Conservation (phyloP, 305 asterid genomes). For the Plantago rigida region DNA sequence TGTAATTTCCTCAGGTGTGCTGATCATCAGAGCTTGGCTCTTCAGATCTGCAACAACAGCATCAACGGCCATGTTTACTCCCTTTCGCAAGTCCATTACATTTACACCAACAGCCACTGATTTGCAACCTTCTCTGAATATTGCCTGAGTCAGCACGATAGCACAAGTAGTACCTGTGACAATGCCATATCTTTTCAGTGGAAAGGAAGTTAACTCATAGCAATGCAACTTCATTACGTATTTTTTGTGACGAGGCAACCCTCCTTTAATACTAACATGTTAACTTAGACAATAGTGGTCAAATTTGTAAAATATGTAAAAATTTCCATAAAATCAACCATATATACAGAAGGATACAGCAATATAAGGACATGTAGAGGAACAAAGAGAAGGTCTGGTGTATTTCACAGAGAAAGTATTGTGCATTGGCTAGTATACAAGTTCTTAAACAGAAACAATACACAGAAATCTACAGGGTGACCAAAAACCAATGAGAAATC, state of each 20-base stretch:
- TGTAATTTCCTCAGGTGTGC: constrained; percentile 84
- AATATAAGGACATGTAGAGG: background rate
- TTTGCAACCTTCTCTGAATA: constrained; percentile 82
- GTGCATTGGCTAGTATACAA: constrained; percentile 6
- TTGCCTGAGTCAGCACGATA: constrained; percentile 76
- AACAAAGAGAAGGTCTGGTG: background rate
- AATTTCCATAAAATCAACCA: background rate
- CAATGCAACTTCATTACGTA: constrained; percentile 10
- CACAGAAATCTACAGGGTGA: too few species aligned
- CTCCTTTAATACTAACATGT: constrained; percentile 4
- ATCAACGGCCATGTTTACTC: constrained; percentile 70
- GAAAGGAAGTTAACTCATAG: constrained; percentile 20
- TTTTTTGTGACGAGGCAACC: constrained; percentile 2
- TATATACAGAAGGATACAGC: background rate
- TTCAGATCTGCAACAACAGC: constrained; percentile 70
- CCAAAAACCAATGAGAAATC: background rate
- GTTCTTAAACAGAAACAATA: background rate
- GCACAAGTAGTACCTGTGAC: constrained; percentile 87
- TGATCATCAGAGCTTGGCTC: constrained; percentile 72
- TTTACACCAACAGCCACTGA: constrained; percentile 74
- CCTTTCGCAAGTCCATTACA: constrained; percentile 84
- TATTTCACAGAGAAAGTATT: background rate
- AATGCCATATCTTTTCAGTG: constrained; percentile 23
- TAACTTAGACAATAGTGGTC: background rate
- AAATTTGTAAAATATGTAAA: constrained; percentile 2